Conservation (phyloP, 352 stramenopile genomes). For the Phytophthora meadii region DNA sequence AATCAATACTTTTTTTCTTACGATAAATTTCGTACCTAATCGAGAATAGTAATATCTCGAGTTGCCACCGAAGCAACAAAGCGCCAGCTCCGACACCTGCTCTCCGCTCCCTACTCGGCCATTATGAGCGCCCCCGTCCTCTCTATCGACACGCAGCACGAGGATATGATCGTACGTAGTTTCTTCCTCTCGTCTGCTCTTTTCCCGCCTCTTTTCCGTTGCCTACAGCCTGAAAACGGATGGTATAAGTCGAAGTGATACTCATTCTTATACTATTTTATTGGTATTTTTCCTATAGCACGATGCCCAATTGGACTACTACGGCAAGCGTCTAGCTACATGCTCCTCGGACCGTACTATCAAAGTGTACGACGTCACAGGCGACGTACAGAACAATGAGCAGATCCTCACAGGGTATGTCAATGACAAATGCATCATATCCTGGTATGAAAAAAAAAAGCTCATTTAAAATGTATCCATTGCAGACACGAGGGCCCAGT, state of each 20-base stretch:
- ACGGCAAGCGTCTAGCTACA: constrained; percentile 98
- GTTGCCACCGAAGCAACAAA: constrained; percentile 40
- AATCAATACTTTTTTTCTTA: not conserved
- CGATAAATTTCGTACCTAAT: constrained; percentile 4
- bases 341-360: constrained; percentile 98
- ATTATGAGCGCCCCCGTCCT: constrained; percentile 87
- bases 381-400: constrained; percentile 91
- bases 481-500: constrained; percentile 96
- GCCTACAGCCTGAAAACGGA: constrained; percentile 17
- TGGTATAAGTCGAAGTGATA: not conserved
- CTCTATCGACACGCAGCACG: constrained; percentile 97
- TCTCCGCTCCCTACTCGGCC: constrained; percentile 8
- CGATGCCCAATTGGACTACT: constrained; percentile 99
- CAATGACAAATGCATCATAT: constrained; percentile 3
- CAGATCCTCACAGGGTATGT: constrained; percentile 84
- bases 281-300: constrained; percentile 74
- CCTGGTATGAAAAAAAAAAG: not conserved
- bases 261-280: too few species aligned
- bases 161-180: constrained; percentile 94
- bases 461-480: not conserved
- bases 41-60: constrained; percentile 1
- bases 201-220: not conserved
- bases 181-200: not conserved
- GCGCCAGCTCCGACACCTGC: constrained; percentile 1
- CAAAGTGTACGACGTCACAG: constrained; percentile 97